Evolutionary conservation across 2,329 filamentous ascomycete genomes (phyloP), one percentile per base, ranked within the genome.

Genomic region (Trichoderma koningii): DNA sequence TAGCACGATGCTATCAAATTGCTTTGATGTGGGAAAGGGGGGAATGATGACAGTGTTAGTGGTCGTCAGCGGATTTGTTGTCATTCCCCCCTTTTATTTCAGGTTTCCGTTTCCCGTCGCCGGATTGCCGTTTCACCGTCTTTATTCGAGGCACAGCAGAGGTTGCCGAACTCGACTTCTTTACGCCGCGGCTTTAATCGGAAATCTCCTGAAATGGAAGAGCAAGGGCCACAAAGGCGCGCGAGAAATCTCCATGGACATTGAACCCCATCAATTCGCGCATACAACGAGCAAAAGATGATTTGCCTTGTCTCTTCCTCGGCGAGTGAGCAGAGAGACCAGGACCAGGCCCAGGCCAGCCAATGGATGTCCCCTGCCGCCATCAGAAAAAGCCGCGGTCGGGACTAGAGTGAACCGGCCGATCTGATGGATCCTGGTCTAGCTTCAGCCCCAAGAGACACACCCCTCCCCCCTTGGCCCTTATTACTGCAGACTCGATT

Each of bases 391-490:
- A 63, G 50, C 59, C 59, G 59, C 59, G 50, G 59, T 63, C 59
- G 59, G 59, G 34, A 63, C 59, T 63, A 63, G 59, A 63, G 47
- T 63, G 59, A 63, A 63, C 59, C 50, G 59, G 59, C 59, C 59
- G 59, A 63, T 63, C 59, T 63, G 59, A 63, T 51, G 19, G 48
- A 30, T 48, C 57, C 38, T 61, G 57, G 34, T 38, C 23, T 61
- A 61, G 57, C 47, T 38, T 23, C 19, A 44, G 56, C 34, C 34
- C 47, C n/a, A 52, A 55, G 59, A 55, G 50, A 63, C 59, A 63
- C 59, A 23, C 59, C 57, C 59, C 26, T 4, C 47, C 47, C 47
- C 12, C 34, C 10, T 4, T 38, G 34, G 14, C 34, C 34, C 34
- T 38, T 38, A 30, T 38, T 38, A 30, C 28, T 7, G 6, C 5